Conservation (phyloP, 768 basidiomycete genomes). For the Macrocybe gigantea region DNA sequence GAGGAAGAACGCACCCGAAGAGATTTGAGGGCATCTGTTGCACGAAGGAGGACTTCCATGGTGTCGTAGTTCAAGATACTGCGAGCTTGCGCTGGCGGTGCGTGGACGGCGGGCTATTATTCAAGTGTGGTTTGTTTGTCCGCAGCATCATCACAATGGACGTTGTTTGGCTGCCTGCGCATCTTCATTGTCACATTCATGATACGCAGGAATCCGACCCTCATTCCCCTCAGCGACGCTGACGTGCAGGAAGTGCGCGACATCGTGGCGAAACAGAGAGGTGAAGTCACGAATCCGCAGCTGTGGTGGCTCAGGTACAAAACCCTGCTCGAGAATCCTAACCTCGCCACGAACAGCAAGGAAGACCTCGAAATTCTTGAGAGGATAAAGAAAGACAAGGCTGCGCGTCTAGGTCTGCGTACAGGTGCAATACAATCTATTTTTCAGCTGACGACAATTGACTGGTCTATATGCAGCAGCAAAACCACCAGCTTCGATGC, state of each 20-base stretch:
- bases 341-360: slow-evolving; percentile 11
- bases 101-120: slow-evolving; percentile 6
- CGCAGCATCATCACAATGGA: slow-evolving; percentile 10
- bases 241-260: slow-evolving; percentile 79
- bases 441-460: background rate
- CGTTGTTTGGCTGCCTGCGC: slow-evolving; percentile 13
- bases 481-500: background rate
- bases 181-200: slow-evolving; percentile 24
- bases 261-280: slow-evolving; percentile 43
- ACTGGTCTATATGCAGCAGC: background rate
- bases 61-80: slow-evolving; percentile 9
- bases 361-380: slow-evolving; percentile 26
- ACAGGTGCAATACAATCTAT: slow-evolving; percentile 13
- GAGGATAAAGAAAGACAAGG: slow-evolving; percentile 22
- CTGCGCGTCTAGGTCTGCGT: slow-evolving; percentile 19
- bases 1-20: slow-evolving; percentile 48
- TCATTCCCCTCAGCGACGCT: slow-evolving; percentile 68
- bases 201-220: slow-evolving; percentile 75
- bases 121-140: slow-evolving; percentile 9
- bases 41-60: slow-evolving; percentile 67
- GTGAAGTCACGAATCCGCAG: slow-evolving; percentile 33
- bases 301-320: slow-evolving; percentile 39
- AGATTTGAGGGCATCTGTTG: slow-evolving; percentile 62
- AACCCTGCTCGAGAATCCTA: slow-evolving; percentile 35
- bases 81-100: slow-evolving; percentile 7